Base-by-base conservation (phyloP, 805 yeast genomes). In the Myxozyma nipponensis region DNA sequence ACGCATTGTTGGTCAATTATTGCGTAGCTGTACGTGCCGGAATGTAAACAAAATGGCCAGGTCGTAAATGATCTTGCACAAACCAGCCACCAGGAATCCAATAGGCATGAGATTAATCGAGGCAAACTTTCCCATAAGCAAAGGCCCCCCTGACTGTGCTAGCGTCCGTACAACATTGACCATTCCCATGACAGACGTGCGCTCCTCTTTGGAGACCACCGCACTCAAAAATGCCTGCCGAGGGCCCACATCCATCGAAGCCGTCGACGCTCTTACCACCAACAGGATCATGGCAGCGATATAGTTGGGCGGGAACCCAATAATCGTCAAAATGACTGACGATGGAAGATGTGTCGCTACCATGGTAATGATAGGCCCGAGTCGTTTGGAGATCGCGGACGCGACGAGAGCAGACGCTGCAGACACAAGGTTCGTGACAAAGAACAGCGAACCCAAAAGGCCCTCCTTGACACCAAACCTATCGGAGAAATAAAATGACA, bases 211-310 rank as follows among this genome's bases (percentile, higher is more conserved):
- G 15, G 75, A 73, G 36, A 89, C 79, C 19, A 87, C 71, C 1
- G 85, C 75, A 0, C 95, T 82, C 44, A 89, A 68, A 37, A 89
- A 72, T 6, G 88, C 78, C 67, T 88, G 96, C 45, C 97, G 77
- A 4, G 96, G 96, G 2, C 88, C 93, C 25, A 88, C 95, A 64
- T 89, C 97, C 90, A 89, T 87, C 1, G 90, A 79, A 1, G 82
- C 73, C 0, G 87, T 78, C 1, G 82, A 69, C 52, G 81, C 81
- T 56, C 86, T 79, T 23, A 77, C 63, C 19, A 82, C 57, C 30
- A 84, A 70, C 4, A 79, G 66, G 0, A 69, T 47, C 24, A 84
- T 72, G 0, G 91, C 84, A 0, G 64, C 52, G n/a, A 70, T 54
- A 35, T 62, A 62, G 21, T 54, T 51, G 17, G 75, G 71, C 5